These are phyloP conservation scores for Colletotrichum falcatum DNA, from an alignment of 2,329 filamentous ascomycete species.

Conservation along the genomic window DNA sequence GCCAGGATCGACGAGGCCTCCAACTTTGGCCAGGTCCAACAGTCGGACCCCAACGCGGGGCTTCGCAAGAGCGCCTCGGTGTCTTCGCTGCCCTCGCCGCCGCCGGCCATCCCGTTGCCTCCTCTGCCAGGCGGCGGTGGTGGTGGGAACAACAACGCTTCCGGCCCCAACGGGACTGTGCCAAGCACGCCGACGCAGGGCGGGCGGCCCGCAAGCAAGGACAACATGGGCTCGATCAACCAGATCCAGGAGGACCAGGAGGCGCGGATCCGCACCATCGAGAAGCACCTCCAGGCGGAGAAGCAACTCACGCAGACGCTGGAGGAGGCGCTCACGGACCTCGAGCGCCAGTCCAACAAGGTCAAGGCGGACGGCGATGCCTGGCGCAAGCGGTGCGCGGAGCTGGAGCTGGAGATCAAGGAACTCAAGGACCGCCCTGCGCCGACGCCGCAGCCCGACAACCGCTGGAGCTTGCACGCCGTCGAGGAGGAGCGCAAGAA, in stretches of 20 bases:
- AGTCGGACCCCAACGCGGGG: conserved; percentile 72
- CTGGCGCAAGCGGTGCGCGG: conserved; percentile 87
- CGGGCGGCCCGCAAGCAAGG: conserved; percentile 84
- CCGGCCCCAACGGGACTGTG: conserved; percentile 52
- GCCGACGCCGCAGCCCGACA: conserved; percentile 62
- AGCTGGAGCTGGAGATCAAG: conserved; percentile 79
- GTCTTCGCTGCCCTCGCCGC: conserved; percentile 88
- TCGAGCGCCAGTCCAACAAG: conserved; percentile 92
- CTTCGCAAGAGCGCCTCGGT: conserved; percentile 88
- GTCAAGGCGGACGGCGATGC: conserved; percentile 89
- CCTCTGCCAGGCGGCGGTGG: conserved; percentile 78
- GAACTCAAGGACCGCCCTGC: conserved; percentile 67
- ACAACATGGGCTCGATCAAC: conserved; percentile 71
- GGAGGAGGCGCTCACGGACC: conserved; percentile 93
- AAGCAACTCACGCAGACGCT: conserved; percentile 95
- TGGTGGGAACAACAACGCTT: conserved; percentile 61
- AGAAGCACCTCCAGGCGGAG: conserved; percentile 96
- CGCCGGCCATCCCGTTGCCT: conserved; percentile 94
- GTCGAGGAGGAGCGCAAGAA: conserved; percentile 98
- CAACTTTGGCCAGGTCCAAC: conserved; percentile 58
- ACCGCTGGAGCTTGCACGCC: conserved; percentile 81
- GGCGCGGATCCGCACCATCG: conserved; percentile 91
- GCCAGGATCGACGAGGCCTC: conserved; percentile 51
- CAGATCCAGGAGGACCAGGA: conserved; percentile 96
- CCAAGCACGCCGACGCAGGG: conserved; percentile 64